Evolutionary conservation across 2,329 filamentous ascomycete species (phyloP).

Genomic region (Orbilia javanica): DNA sequence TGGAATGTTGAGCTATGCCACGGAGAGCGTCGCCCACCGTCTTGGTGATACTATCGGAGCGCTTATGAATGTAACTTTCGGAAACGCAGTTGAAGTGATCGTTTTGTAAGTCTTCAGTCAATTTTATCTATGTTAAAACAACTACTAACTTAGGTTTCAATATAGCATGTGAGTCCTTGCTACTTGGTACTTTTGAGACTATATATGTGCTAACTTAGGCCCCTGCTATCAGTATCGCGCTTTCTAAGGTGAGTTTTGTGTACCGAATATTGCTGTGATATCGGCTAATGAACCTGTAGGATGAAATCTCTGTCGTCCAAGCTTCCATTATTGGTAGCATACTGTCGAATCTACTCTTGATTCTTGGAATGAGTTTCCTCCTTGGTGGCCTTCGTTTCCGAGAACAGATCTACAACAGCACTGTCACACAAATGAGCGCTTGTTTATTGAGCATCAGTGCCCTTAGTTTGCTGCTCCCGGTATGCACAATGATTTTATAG

Average conservation of each 20-base stretch:
- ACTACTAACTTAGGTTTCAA: constrained; percentile 51
- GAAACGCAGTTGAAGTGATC: constrained; percentile 83
- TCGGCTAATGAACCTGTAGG: constrained; percentile 66
- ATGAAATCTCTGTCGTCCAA: constrained; percentile 91
- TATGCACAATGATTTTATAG: constrained; percentile 65
- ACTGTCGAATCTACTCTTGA: constrained; percentile 86
- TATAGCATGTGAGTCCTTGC: constrained; percentile 43
- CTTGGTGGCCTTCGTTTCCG: constrained; percentile 86
- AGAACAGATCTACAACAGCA: constrained; percentile 95
- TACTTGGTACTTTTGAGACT: neutral
- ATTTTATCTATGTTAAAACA: constrained; percentile 15
- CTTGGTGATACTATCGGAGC: constrained; percentile 80
- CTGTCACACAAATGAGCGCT: constrained; percentile 95
- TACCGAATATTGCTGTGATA: neutral
- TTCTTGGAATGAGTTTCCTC: constrained; percentile 91
- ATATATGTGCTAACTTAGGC: constrained; percentile 62
- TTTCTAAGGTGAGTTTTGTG: constrained; percentile 73
- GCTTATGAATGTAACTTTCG: constrained; percentile 81
- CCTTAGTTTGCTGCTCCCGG: constrained; percentile 86
- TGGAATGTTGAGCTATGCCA: constrained; percentile 78
- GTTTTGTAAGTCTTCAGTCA: constrained; percentile 72
- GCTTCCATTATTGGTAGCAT: constrained; percentile 91
- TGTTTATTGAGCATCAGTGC: constrained; percentile 91
- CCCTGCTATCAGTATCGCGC: constrained; percentile 73
- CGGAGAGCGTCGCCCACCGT: constrained; percentile 78